These are phyloP conservation scores for Trichoderma asperellum DNA, from an alignment of 2,329 filamentous ascomycete genomes.

Conservation along the genomic window DNA sequence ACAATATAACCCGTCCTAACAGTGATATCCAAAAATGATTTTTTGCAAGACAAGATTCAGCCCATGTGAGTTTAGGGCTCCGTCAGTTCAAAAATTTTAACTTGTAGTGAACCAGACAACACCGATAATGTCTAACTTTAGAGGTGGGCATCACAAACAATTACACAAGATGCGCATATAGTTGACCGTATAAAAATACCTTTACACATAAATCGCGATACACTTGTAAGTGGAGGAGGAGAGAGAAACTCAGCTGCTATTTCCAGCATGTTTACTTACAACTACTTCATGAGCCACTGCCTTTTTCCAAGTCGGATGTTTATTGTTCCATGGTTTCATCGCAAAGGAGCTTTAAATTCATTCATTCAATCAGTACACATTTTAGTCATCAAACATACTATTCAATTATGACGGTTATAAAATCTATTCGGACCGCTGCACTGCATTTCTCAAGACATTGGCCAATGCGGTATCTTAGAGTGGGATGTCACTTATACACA, in stretches of 20 bases:
- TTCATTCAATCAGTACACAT: not conserved
- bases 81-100: not conserved
- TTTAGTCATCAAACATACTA: not conserved
- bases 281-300: not conserved
- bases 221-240: not conserved
- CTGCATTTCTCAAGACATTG: not conserved
- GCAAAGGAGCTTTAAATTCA: not conserved
- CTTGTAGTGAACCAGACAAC: not conserved
- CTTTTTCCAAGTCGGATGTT: not conserved
- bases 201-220: not conserved
- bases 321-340: not conserved
- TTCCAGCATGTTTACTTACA: not conserved
- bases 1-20: no score
- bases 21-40: not conserved
- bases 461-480: not conserved
- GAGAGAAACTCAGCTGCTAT: not conserved
- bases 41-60: not conserved
- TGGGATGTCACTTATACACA: not conserved
- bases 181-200: no score
- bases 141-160: not conserved
- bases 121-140: not conserved
- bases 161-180: no score
- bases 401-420: not conserved
- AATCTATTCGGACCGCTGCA: no score
- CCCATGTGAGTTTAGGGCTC: not conserved